Percentiles rank a stretch among this genome's conserved stretches.
phyloP scores from a whole-genome alignment of 2,329 filamentous ascomycete genomes.

The Trichoderma endophyticum region DNA sequence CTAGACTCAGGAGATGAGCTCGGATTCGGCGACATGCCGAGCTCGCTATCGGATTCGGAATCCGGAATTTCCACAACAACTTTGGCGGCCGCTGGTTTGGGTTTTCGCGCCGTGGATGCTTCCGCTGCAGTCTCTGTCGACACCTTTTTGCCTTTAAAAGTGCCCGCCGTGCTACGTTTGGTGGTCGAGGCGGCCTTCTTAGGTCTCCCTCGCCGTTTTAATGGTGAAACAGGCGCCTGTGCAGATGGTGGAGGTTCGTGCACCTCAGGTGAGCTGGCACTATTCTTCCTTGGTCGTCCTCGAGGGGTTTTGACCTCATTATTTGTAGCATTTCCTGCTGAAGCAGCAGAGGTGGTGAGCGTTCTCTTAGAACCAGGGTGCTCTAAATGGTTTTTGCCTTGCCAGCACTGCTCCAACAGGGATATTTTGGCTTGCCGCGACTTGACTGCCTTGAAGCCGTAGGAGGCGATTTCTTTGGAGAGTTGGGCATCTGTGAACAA shows the following conservation, averaged over 20 bases:
- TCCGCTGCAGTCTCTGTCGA: conserved; percentile 16
- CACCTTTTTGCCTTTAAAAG: conserved; percentile 19
- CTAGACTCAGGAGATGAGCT: conserved; percentile 35
- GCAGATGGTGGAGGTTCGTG: conserved; percentile 37
- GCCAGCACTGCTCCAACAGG: conserved; percentile 68
- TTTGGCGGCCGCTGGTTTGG: conserved; percentile 18
- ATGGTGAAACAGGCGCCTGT: conserved; percentile 31
- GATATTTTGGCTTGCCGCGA: conserved; percentile 66
- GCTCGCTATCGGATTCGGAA: conserved; percentile 43
- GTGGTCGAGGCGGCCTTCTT: conserved; percentile 33
- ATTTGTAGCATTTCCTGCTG: not conserved
- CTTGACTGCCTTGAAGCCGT: conserved; percentile 71
- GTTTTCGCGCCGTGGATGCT: conserved; percentile 24
- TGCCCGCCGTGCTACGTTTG: conserved; percentile 14
- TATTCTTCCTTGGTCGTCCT: conserved; percentile 35
- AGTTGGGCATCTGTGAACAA: conserved; percentile 62
- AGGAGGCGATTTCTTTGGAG: conserved; percentile 57
- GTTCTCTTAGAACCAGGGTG: conserved; percentile 23
- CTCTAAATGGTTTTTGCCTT: conserved; percentile 46
- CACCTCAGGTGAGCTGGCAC: conserved; percentile 22
- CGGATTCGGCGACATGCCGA: conserved; percentile 31
- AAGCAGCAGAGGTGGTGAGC: not conserved
- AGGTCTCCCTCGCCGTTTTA: conserved; percentile 41
- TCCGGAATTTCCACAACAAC: conserved; percentile 49
- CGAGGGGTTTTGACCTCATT: conserved; percentile 22